Evolutionary conservation across 345 rosid genomes (phyloP), one percentile per base, ranked within the genome.

Genomic region (Eucalyptus camaldulensis): DNA sequence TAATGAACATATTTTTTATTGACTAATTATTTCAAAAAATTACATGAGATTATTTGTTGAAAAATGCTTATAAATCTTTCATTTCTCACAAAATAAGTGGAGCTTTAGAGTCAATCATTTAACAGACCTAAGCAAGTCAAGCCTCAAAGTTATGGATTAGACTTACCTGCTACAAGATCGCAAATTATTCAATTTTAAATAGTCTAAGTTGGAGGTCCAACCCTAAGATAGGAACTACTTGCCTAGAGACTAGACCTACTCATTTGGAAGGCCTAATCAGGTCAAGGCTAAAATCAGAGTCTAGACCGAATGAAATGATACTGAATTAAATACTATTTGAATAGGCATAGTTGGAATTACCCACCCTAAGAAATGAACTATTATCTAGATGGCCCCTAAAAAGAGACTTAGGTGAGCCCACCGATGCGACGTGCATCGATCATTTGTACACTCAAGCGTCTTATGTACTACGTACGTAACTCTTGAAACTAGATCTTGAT

Each of bases 401-500:
- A 65, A n/a, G 40, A n/a, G 40, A n/a, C 37, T 15, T n/a, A n/a
- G 76, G 76, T 1, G 1, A 65, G 37, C 21, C 16, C 21, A n/a
- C 15, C 3, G 5, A 15, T 27, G 4, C 8, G 1, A 12, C 4
- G 0, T 11, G 67, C 15, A 60, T 12, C 2, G 31, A 27, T 27
- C 31, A 13, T 60, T 3, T 62, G 8, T 29, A 29, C 69, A 62
- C 13, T 65, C 10, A n/a, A 14, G 21, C 1, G 2, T n/a, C 33
- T 27, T 62, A 27, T 0, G 4, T 65, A 8, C 0, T 60, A 27
- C 0, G 1, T 65, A 8, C 0, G 1, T 2, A n/a, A 17, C 21
- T 65, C 8, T 10, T n/a, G 3, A n/a, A 65, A 7, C 16, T 14
- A 14, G 9, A 65, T n/a, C 8, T n/a, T 15, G 76, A 65, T 7